Evolutionary conservation across 306 rosid species (phyloP), one percentile per base, ranked within the genome.

Genomic region (Castanospermum australe): DNA sequence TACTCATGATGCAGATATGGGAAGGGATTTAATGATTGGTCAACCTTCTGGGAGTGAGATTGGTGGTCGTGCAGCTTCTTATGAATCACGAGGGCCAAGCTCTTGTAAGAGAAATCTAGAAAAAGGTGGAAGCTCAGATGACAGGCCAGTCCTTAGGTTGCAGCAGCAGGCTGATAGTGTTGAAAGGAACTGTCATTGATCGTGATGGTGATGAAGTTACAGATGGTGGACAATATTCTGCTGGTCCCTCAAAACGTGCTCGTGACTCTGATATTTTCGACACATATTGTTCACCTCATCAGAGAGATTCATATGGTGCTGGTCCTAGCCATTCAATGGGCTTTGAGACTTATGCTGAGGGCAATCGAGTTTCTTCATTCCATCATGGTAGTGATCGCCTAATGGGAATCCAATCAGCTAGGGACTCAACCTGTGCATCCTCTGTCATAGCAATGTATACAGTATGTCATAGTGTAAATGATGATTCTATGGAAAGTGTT

Each of bases 391-490:
- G 82, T 77, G 96, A 90, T 71, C 89, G 84, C 50, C 67, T 74
- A 32, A 74, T 78, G 28, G 96, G 97, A 73, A 78, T 90, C 81
- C 99, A 88, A 44, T 86, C 96, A 45, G 80, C 93, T 63, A 86
- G 89, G 90, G 94, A 96, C 69, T 96, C 99, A 20, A 84, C 96
- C 20, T 94, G 96, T 73, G 99, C 99, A 35, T 96, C 99, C 20
- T 96, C 99, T 59, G 99, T 96, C 70, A 93, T 96, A 86, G 99
- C 99, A 36, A 96, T 96, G 99, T 98, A 96, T 83, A 93, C 92
- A 17, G 62, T 90, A n/a, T 82, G 90, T 82, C 99, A 91, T 70
- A 86, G 88, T 87, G 83, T 87, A 67, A 87, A 93, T 79, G 99
- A 73, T 33, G 92, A 96, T 87, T 93, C 98, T 22, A 96, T 96